phyloP scores from a whole-genome alignment of 1,284 basidiomycete genomes.

The Hemileia vastatrix region DNA sequence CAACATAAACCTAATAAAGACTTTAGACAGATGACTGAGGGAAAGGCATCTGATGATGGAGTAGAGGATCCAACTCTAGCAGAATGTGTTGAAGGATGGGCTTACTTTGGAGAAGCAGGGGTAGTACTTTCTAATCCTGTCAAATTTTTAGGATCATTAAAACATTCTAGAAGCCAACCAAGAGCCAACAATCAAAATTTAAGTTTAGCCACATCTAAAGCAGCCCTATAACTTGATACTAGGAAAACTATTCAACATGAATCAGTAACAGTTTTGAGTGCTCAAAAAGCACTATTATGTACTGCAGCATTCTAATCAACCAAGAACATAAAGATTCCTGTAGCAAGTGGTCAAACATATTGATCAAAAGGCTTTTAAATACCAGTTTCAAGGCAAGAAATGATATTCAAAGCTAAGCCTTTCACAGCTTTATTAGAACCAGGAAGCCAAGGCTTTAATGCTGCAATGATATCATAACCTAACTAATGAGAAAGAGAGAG shows the following conservation, averaged over 20 bases:
- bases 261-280: slow-evolving; percentile 73
- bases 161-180: slow-evolving; percentile 72
- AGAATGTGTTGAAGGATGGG: slow-evolving; percentile 25
- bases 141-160: slow-evolving; percentile 56
- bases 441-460: slow-evolving; percentile 74
- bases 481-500: no score
- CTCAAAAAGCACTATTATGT: slow-evolving; percentile 64
- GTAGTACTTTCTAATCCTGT: slow-evolving; percentile 56
- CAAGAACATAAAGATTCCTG: no score
- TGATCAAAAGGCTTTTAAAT: slow-evolving; percentile 96
- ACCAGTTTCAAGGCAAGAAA: slow-evolving; percentile 74
- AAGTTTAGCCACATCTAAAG: slow-evolving; percentile 78
- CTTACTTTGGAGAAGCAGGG: slow-evolving; percentile 28
- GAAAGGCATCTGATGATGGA: slow-evolving; percentile 33
- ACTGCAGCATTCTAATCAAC: slow-evolving; percentile 87
- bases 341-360: slow-evolving; percentile 66
- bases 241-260: slow-evolving; percentile 74
- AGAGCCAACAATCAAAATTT: slow-evolving; percentile 72
- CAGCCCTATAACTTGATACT: slow-evolving; percentile 64
- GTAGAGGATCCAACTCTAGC: slow-evolving; percentile 34
- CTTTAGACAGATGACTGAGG: slow-evolving; percentile 28
- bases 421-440: slow-evolving; percentile 95
- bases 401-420: slow-evolving; percentile 77
- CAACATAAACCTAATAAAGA: slow-evolving; percentile 26
- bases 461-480: slow-evolving; percentile 73